A percentile compares a stretch with the other conserved stretches of the same genome.
Evolutionary conservation across 768 basidiomycete genomes (phyloP).

Genomic region (Leccinum imitatum): DNA sequence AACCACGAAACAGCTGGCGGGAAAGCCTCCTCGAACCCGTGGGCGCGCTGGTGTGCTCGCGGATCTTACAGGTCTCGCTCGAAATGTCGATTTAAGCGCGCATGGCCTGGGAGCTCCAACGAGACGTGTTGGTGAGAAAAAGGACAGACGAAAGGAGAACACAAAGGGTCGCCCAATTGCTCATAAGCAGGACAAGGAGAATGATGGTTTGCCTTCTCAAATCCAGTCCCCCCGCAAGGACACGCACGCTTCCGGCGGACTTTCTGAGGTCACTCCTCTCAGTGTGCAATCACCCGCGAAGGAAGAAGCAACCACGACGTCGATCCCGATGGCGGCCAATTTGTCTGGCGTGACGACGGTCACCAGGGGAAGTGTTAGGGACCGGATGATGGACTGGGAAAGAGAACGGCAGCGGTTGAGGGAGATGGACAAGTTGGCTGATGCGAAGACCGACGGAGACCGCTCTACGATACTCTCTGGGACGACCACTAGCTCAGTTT

Average conservation of each 20-base stretch:
- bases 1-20: constrained; percentile 24
- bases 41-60: constrained; percentile 35
- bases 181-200: constrained; percentile 33
- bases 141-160: constrained; percentile 24
- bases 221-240: constrained; percentile 11
- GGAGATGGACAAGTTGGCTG: constrained; percentile 64
- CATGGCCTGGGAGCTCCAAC: constrained; percentile 27
- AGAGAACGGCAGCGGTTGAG: constrained; percentile 65
- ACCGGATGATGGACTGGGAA: constrained; percentile 77
- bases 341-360: constrained; percentile 18
- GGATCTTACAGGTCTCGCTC: constrained; percentile 40
- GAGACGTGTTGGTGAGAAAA: constrained; percentile 31
- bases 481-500: constrained; percentile 15
- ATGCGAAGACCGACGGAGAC: constrained; percentile 46
- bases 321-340: constrained; percentile 17
- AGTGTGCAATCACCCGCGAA: constrained; percentile 19
- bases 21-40: constrained; percentile 28
- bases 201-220: constrained; percentile 10
- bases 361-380: constrained; percentile 40
- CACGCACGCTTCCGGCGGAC: constrained; percentile 1
- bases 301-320: constrained; percentile 5
- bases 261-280: constrained; percentile 5
- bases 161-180: constrained; percentile 6
- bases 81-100: constrained; percentile 31
- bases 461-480: constrained; percentile 27